Conservation (phyloP, 1,284 basidiomycete species). For the Golubevia pallescens region DNA sequence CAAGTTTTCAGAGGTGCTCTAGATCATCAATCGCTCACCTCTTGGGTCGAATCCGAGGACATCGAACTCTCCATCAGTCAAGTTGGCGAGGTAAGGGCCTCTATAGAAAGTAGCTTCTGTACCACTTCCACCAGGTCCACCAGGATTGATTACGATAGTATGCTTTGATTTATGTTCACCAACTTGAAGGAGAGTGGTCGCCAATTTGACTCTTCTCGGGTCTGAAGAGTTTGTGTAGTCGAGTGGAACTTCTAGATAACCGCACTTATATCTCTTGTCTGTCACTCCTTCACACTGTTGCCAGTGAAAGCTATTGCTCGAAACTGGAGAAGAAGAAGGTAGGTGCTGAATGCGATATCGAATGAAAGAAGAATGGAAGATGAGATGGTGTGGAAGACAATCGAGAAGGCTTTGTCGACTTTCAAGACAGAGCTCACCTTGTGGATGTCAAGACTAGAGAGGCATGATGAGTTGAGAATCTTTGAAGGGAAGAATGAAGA, state of each 20-base stretch:
- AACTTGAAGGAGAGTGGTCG: constrained; percentile 3
- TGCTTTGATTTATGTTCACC: constrained; percentile 7
- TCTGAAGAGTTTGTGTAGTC: constrained; percentile 31
- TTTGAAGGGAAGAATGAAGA: too few species aligned
- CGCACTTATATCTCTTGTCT: constrained; percentile 9
- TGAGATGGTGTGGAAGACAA: too few species aligned
- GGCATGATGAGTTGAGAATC: too few species aligned
- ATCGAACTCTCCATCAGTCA: constrained; percentile 18
- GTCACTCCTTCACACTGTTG: not conserved
- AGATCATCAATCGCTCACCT: constrained; percentile 11
- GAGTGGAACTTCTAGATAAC: constrained; percentile 30
- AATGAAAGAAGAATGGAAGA: too few species aligned
- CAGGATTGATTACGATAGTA: constrained; percentile 25
- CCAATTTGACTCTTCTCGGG: not conserved
- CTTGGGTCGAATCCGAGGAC: constrained; percentile 30
- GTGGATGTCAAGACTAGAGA: too few species aligned
- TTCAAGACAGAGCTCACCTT: too few species aligned
- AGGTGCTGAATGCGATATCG: too few species aligned
- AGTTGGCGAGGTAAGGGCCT: constrained; percentile 10
- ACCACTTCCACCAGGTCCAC: constrained; percentile 29
- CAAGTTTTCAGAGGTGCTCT: constrained; percentile 11
- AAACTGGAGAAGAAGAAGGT: too few species aligned
- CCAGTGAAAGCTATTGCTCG: too few species aligned
- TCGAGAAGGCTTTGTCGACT: too few species aligned
- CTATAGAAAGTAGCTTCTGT: constrained; percentile 4